Base-by-base conservation (phyloP, 2,329 filamentous ascomycete species). In the Hypocreales sp. region DNA sequence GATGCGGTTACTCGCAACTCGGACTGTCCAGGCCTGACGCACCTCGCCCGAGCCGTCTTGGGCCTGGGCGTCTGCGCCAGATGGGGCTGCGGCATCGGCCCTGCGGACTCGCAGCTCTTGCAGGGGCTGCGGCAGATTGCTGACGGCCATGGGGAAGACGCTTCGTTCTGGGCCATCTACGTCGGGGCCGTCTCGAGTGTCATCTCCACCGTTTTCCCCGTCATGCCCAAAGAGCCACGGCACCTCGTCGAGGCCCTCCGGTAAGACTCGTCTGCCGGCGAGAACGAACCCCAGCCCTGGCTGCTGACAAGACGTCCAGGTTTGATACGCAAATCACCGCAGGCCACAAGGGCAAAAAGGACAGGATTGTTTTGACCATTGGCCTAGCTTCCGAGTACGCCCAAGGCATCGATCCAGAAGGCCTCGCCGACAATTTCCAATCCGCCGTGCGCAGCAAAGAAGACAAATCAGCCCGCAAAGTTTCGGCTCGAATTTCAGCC, bases 1-100 rank as follows among this genome's bases (percentile, higher is more conserved):
- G 61, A 70, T 34, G 78, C 79, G 2, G 71, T 81, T 5, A 71
- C 67, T 1, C 72, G 80, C 1, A 55, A 78, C 20, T 61, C 86
- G 1, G 64, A 68, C 10, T 63, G 67, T 2, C 81, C 87, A 21
- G 82, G 82, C 0, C 53, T 92, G 15, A 74, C 72, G 2, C 84
- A 94, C 45, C 50, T 72, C 24, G 64, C 73, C 27, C 68, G 83
- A 9, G 77, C 79, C 0, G 50, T 80, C 3, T 58, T 93, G 4
- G 80, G 72, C 0, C 55, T 92, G 4, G 64, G 77, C 1, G 59
- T 81, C 2, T 83, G 73, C 38, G 72, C 78, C 24, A 64, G 83
- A 37, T 92, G 82, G 72, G 78, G 73, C 12, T 72, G 71, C 3
- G 64, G 67, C 25, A 44, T 72, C 4, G 59, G 59, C 0, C 58